phyloP scores from a whole-genome alignment of 2,329 filamentous ascomycete species.

The Fusarium begoniae region DNA sequence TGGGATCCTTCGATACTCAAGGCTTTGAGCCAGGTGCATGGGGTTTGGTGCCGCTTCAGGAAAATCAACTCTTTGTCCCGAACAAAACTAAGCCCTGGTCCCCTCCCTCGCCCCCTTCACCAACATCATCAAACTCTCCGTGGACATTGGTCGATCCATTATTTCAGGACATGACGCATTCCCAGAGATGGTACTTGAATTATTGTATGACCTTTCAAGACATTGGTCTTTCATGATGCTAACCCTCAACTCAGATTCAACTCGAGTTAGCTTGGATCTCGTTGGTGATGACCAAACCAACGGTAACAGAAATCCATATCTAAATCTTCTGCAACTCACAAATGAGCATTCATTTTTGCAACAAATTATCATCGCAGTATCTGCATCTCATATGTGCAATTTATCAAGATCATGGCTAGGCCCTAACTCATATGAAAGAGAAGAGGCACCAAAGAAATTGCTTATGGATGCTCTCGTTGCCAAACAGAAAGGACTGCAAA shows the following conservation, averaged over 20 bases:
- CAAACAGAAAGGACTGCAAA: slow-evolving; percentile 54
- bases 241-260: slow-evolving; percentile 49
- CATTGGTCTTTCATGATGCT: slow-evolving; percentile 1
- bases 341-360: slow-evolving; percentile 52
- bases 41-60: slow-evolving; percentile 1
- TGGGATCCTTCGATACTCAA: slow-evolving; percentile 14
- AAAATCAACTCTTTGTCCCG: slow-evolving; percentile 26
- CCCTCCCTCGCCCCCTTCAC: slow-evolving; percentile 29
- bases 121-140: slow-evolving; percentile 36
- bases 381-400: slow-evolving; percentile 59
- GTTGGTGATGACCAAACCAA: slow-evolving; percentile 55
- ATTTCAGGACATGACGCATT: slow-evolving; percentile 63
- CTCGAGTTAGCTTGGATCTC: slow-evolving; percentile 60
- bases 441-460: slow-evolving; percentile 38
- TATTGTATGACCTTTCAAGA: slow-evolving; percentile 46
- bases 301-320: slow-evolving; percentile 55
- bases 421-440: slow-evolving; percentile 44
- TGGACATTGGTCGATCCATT: slow-evolving; percentile 53
- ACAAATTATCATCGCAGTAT: slow-evolving; percentile 57
- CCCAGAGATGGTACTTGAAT: slow-evolving; percentile 51
- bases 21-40: slow-evolving; percentile 8
- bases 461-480: slow-evolving; percentile 55
- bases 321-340: slow-evolving; percentile 53
- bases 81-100: slow-evolving; percentile 20
- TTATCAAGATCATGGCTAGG: slow-evolving; percentile 25